Evolutionary conservation across 345 rosid genomes (phyloP), one percentile per base, ranked within the genome.

Genomic region (Kandelia obovata): DNA sequence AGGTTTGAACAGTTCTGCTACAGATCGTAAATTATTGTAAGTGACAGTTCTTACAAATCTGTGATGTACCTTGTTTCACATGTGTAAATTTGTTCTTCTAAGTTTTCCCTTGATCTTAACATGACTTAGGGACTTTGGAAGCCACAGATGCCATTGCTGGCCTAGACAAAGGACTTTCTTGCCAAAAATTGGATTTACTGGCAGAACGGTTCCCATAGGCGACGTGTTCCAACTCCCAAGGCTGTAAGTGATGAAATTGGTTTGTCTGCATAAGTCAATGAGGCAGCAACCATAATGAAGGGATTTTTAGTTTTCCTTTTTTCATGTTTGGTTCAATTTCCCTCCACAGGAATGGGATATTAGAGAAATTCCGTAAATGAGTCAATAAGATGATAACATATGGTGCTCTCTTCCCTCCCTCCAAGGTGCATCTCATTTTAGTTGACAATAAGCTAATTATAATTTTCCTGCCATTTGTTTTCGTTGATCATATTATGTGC

Each of bases 21-120:
- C 28, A 34, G 64, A 7, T 39, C n/a, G 19, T 15, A 31, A 21
- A 67, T 53, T 20, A 72, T 62, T n/a, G 77, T 62, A 62, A 25
- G 68, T 62, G 32, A 61, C 7, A 17, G 23, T 11, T 51, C n/a
- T 30, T 27, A 52, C 51, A 16, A 58, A 53, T 67, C n/a, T 62
- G 53, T 5, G n/a, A 53, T 28, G n/a, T 9, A 65, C 1, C 25
- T 62, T 43, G 30, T 21, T 30, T 6, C 25, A 19, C 67, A 27
- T 37, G 51, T 26, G 28, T 31, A 20, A 47, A 46, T 69, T 31
- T 2, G 31, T 15, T 5, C 5, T 6, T n/a, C 30, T 17, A 32
- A 35, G 34, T 28, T 39, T 64, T n/a, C 28, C 21, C 5, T 46
- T 13, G 3, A 51, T 51, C 30, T 53, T 72, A 28, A 27, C 15